Conservation (phyloP, 2,329 filamentous ascomycete genomes). For the Helminthosporium solani region DNA sequence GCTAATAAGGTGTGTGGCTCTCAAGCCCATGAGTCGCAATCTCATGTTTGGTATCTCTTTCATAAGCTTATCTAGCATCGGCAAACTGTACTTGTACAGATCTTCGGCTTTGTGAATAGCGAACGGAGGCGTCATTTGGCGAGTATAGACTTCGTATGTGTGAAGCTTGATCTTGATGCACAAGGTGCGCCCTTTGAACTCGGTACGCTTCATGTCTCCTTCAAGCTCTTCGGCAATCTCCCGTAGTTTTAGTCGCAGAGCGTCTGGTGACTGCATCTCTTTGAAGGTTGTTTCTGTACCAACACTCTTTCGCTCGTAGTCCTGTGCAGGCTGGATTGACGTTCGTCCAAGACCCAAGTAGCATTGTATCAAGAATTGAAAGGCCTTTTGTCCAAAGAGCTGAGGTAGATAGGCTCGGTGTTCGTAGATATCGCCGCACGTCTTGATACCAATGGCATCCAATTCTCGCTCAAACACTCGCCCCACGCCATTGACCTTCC, state of each 20-base stretch:
- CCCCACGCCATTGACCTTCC: conserved; percentile 94
- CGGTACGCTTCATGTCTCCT: conserved; percentile 74
- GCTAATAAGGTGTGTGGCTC: conserved; percentile 83
- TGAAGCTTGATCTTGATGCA: conserved; percentile 92
- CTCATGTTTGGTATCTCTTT: conserved; percentile 79
- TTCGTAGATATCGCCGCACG: conserved; percentile 81
- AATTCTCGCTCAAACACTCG: conserved; percentile 91
- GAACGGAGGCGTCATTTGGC: conserved; percentile 74
- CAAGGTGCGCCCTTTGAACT: conserved; percentile 86
- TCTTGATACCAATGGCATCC: conserved; percentile 81
- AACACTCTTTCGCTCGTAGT: conserved; percentile 88
- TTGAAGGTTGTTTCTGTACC: conserved; percentile 91
- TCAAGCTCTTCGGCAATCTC: conserved; percentile 82
- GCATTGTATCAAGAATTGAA: conserved; percentile 79
- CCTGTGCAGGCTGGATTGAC: conserved; percentile 79
- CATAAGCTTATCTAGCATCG: conserved; percentile 80
- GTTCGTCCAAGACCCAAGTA: conserved; percentile 87
- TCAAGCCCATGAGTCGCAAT: conserved; percentile 80
- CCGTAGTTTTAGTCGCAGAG: conserved; percentile 75
- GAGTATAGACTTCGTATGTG: conserved; percentile 86
- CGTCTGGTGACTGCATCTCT: conserved; percentile 68
- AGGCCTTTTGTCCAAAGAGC: conserved; percentile 90
- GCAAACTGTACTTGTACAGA: conserved; percentile 76
- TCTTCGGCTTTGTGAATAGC: conserved; percentile 75
- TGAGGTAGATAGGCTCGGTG: conserved; percentile 71